These are phyloP conservation scores for Lodderomyces beijingensis DNA, from an alignment of 1,139 yeast genomes.

Conservation along the genomic window DNA sequence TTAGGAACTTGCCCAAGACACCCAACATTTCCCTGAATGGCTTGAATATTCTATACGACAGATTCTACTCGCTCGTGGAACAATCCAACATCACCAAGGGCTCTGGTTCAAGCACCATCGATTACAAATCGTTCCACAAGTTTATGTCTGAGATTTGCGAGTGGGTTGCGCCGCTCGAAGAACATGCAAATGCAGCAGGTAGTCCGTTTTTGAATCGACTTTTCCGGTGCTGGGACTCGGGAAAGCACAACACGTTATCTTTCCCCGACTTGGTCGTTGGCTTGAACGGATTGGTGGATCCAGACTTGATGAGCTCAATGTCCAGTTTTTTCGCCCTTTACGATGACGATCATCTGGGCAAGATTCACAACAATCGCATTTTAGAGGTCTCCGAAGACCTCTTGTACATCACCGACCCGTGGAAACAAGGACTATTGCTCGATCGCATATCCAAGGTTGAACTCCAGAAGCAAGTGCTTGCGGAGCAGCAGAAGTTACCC, in stretches of 20 bases:
- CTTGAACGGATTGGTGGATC: slow-evolving; percentile 60
- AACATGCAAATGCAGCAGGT: slow-evolving; percentile 20
- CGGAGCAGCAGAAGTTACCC: no score
- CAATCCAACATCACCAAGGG: slow-evolving; percentile 59
- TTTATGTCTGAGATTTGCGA: slow-evolving; percentile 81
- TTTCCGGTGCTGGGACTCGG: slow-evolving; percentile 68
- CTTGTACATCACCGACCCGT: slow-evolving; percentile 75
- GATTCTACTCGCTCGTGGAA: slow-evolving; percentile 77
- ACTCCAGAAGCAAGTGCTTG: slow-evolving; percentile 60
- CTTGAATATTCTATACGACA: slow-evolving; percentile 71
- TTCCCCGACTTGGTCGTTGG: slow-evolving; percentile 72
- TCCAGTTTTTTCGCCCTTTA: slow-evolving; percentile 77
- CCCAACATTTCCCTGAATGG: slow-evolving; percentile 55
- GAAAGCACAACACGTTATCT: slow-evolving; percentile 51
- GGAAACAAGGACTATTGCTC: slow-evolving; percentile 63
- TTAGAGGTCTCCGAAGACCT: slow-evolving; percentile 84
- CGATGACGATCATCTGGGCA: slow-evolving; percentile 57
- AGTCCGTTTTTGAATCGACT: slow-evolving; percentile 53
- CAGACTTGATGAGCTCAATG: slow-evolving; percentile 75
- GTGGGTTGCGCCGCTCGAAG: slow-evolving; percentile 47
- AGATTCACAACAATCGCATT: slow-evolving; percentile 73
- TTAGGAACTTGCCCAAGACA: slow-evolving; percentile 77
- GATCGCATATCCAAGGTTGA: slow-evolving; percentile 58
- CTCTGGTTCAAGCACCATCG: slow-evolving; percentile 68
- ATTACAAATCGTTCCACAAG: slow-evolving; percentile 61